phyloP scores from a whole-genome alignment of 305 asterid genomes.

The Solanum chacoense region DNA sequence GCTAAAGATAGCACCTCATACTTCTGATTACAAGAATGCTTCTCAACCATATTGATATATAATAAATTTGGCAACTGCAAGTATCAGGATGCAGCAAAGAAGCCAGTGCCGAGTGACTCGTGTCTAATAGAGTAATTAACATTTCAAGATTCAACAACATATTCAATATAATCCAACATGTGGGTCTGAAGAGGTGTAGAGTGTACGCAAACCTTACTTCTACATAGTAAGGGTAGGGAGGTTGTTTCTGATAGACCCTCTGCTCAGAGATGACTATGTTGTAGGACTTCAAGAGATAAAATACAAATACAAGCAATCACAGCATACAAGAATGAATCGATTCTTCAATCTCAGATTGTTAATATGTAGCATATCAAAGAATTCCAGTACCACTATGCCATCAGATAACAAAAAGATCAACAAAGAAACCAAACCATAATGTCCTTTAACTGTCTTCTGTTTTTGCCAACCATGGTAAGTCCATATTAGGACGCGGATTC shows the following conservation, averaged over 20 bases:
- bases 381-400: background rate
- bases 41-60: background rate
- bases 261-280: background rate
- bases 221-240: background rate
- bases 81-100: background rate
- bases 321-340: background rate
- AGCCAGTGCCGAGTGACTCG: background rate
- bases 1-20: background rate
- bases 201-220: background rate
- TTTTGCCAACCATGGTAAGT: conserved; percentile 46
- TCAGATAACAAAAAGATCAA: background rate
- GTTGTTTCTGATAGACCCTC: background rate
- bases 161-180: background rate
- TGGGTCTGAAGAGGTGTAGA: too few species aligned
- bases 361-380: background rate
- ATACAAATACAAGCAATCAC: background rate
- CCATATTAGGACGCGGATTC: conserved; percentile 27
- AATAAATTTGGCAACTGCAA: background rate
- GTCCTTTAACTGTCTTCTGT: conserved; percentile 22
- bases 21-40: background rate
- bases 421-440: background rate
- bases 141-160: background rate
- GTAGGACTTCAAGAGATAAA: background rate
- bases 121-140: background rate
- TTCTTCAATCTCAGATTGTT: background rate